Conservation (phyloP, 1,284 basidiomycete species). For the Microbotryomycetes sp. region DNA sequence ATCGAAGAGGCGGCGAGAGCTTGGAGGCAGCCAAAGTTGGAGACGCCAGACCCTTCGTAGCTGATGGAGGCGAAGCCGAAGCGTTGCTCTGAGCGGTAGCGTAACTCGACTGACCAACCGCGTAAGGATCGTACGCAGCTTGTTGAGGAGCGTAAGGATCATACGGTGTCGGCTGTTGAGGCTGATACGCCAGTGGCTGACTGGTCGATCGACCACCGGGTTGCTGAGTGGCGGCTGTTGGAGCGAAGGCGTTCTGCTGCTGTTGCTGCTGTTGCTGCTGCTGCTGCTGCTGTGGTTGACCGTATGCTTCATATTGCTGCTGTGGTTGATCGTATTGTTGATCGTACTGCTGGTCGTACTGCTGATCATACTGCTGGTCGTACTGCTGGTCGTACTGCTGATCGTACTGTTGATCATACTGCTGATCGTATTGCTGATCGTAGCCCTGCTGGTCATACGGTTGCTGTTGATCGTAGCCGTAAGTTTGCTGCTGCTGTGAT, state of each 20-base stretch:
- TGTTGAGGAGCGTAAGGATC: conserved; percentile 12
- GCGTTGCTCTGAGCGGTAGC: neutral
- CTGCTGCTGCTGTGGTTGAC: neutral
- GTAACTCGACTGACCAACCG: neutral
- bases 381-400: conserved; percentile 4
- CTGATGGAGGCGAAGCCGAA: neutral
- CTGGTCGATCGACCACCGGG: too few relatives aligned
- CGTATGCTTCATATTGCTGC: neutral
- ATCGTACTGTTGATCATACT: conserved; percentile 4
- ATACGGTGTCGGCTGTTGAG: conserved; percentile 2
- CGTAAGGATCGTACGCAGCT: conserved; percentile 1
- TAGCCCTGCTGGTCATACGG: conserved; percentile 6
- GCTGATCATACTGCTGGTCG: conserved; percentile 4
- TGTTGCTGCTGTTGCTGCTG: neutral
- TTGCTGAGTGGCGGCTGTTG: neutral
- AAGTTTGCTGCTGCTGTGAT: conserved; percentile 3
- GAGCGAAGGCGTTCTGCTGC: conserved; percentile 5
- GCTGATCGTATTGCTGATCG: conserved; percentile 2
- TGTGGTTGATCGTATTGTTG: conserved; percentile 3
- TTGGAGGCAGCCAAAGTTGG: neutral
- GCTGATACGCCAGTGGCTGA: neutral
- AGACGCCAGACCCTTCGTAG: neutral
- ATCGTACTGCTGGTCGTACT: conserved; percentile 6
- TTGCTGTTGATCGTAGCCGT: conserved; percentile 1
- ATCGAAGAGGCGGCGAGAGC: neutral